A percentile compares a stretch with the other conserved stretches of the same genome.
Evolutionary conservation across 139 green algal genomes (phyloP).

Genomic region (Chlamydomonas asymmetrica): DNA sequence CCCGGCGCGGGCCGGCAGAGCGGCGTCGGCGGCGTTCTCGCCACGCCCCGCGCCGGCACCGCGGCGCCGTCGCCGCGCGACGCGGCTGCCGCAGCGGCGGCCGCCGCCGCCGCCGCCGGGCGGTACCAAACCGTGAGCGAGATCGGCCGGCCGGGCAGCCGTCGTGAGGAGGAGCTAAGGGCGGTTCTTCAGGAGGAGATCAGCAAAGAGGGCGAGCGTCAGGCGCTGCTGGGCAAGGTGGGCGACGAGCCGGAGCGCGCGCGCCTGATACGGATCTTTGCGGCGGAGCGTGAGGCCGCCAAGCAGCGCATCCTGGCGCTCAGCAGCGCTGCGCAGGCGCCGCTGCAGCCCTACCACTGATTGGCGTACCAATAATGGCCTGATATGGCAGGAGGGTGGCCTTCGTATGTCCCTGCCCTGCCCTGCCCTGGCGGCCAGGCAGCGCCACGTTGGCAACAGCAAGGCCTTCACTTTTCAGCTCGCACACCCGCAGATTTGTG

Average conservation of each 20-base stretch:
- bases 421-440: too few species aligned
- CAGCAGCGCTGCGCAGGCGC: constrained; percentile 28
- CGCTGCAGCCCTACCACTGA: constrained; percentile 31
- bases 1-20: too few species aligned
- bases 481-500: too few species aligned
- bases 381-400: too few species aligned
- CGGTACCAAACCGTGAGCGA: constrained; percentile 16
- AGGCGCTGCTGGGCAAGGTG: constrained; percentile 29
- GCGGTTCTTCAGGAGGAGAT: constrained; percentile 42
- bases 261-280: constrained; percentile 40
- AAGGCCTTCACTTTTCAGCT: too few species aligned
- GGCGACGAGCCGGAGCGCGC: constrained; percentile 35
- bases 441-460: too few species aligned
- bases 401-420: too few species aligned
- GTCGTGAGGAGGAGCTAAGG: constrained; percentile 44
- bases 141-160: constrained; percentile 17
- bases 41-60: not conserved
- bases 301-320: constrained; percentile 45
- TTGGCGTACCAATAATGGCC: too few species aligned
- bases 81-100: not conserved
- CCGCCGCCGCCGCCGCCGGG: not conserved
- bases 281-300: constrained; percentile 41
- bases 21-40: too few species aligned
- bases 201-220: constrained; percentile 42
- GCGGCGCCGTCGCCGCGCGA: not conserved